Evolutionary conservation across 176 grass and related monocot genomes (phyloP).

Genomic region (Musa acuminata): DNA sequence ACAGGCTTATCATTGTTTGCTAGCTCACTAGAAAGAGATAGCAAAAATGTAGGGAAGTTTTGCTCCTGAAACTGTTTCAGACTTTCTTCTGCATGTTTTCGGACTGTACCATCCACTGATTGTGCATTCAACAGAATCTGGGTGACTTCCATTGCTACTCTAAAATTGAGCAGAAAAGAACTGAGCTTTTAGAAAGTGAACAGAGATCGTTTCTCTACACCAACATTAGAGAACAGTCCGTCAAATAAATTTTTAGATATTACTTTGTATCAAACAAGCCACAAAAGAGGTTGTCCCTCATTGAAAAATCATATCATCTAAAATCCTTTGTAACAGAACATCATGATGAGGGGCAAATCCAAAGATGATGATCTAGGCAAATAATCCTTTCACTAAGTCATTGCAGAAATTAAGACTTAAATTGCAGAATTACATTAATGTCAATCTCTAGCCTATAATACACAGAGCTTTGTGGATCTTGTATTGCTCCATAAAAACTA

Average conservation of each 20-base stretch:
- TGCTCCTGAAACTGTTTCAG: slow-evolving; percentile 17
- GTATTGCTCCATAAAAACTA: not conserved
- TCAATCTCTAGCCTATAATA: not conserved
- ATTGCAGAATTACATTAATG: no score
- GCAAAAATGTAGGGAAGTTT: slow-evolving; percentile 11
- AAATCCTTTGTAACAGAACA: not conserved
- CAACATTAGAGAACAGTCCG: no score
- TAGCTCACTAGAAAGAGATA: slow-evolving; percentile 19
- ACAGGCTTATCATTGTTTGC: slow-evolving; percentile 18
- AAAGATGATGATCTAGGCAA: not conserved
- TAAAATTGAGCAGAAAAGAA: not conserved
- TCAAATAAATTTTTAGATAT: no score
- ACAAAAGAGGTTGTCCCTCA: no score
- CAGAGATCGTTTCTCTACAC: no score
- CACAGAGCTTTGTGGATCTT: not conserved
- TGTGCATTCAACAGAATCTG: slow-evolving; percentile 19
- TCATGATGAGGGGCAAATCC: not conserved
- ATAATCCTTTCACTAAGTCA: not conserved
- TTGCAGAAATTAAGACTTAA: not conserved
- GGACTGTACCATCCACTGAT: slow-evolving; percentile 6
- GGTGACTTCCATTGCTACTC: slow-evolving; percentile 15
- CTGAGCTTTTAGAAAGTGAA: not conserved
- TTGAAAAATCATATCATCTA: no score
- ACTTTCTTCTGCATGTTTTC: slow-evolving; percentile 19
- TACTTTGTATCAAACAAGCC: no score